Evolutionary conservation across 2,329 filamentous ascomycete species (phyloP).

Genomic region (Bimuria novae-zelandiae): DNA sequence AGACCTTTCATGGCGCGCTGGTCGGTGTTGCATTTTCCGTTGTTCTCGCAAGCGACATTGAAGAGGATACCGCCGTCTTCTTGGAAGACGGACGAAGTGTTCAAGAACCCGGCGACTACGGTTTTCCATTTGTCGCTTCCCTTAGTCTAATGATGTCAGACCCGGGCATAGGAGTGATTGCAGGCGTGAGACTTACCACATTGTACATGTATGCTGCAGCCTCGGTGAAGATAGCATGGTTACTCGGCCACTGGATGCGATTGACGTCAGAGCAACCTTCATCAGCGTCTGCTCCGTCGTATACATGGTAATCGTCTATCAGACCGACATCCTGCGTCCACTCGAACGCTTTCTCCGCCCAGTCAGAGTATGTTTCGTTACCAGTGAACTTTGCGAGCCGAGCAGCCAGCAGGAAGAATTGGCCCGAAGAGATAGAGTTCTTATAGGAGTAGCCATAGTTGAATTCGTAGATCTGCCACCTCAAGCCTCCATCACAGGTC

Average conservation of each 20-base stretch:
- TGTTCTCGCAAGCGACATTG: constrained; percentile 67
- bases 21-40: constrained; percentile 63
- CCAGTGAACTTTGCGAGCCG: constrained; percentile 71
- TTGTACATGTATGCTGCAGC: constrained; percentile 60
- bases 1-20: constrained; percentile 68
- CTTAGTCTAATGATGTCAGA: constrained; percentile 24
- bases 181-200: constrained; percentile 33
- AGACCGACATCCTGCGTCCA: constrained; percentile 54
- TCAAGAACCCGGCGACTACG: constrained; percentile 24
- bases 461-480: constrained; percentile 75
- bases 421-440: constrained; percentile 74
- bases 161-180: too few relatives aligned
- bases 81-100: constrained; percentile 34
- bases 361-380: constrained; percentile 59
- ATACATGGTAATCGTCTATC: constrained; percentile 53
- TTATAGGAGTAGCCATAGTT: constrained; percentile 82
- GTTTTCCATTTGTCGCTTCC: constrained; percentile 28
- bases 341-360: constrained; percentile 67
- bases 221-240: constrained; percentile 54
- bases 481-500: constrained; percentile 67
- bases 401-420: constrained; percentile 78
- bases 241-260: constrained; percentile 57
- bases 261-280: constrained; percentile 55
- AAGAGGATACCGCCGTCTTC: constrained; percentile 63
- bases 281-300: constrained; percentile 50